Evolutionary conservation across 1,284 basidiomycete species (phyloP), one percentile per base, ranked within the genome.

Genomic region (Entoloma clypeatum): DNA sequence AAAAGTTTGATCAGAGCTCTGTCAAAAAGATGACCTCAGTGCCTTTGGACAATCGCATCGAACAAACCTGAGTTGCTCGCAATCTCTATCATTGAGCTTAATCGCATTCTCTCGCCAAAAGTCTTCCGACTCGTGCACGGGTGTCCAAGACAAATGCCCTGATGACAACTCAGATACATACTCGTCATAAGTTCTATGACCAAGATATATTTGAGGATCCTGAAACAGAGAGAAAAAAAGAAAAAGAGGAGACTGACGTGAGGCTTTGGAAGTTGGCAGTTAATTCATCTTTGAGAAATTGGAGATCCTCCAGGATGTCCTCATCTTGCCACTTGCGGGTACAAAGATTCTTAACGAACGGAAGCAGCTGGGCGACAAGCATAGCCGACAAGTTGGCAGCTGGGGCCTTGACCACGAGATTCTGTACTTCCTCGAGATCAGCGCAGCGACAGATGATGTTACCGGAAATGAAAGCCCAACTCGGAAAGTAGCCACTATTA

Each of bases 51-150:
- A 31, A 31, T 17, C 10, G 26, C 24, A 17, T 17, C 13, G 16
- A 30, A 3, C 14, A 31, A 24, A 92, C 91, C 86, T 92, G 45
- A 95, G 72, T 47, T 89, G 82, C 53, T 83, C 80, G 47, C 82
- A 76, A 56, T 89, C 82, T 43, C 77, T 79, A 48, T 94, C 91
- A 51, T 90, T 88, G 36, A 97, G 65, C 58, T 82, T 91, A 5
- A 67, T 65, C 0, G 87, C 92, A 58, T 99, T 98, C 67, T 95
- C 92, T 58, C 89, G 91, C 95, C 95, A 99, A 67, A 99, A 99
- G 38, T 92, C 82, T 44, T 98, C 95, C 5, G 89, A 91, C 58
- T 93, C 89, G 59, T 99, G 96, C 13, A 92, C 89, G 4, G 95
- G 94, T 5, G 92, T 86, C 90, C 93, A 98, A 4, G 90, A 87